These are phyloP conservation scores for Chlorella variabilis DNA, from an alignment of 163 green algal species.

Conservation along the genomic window DNA sequence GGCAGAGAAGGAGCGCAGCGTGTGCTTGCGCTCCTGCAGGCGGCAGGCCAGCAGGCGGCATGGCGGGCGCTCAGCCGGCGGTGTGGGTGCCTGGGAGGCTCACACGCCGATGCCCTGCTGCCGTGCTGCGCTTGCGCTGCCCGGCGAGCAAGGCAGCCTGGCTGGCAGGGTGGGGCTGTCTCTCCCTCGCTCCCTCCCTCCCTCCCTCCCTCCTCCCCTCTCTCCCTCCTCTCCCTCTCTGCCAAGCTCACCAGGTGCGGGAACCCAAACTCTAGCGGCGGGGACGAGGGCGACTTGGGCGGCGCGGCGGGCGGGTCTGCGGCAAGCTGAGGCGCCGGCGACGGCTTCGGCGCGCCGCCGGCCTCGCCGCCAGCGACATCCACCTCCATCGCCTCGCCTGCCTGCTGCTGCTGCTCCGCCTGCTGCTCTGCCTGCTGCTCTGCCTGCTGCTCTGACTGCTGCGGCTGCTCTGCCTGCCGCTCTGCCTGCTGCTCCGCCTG, in stretches of 20 bases:
- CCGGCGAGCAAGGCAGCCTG: too few species aligned
- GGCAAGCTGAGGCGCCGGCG: background rate
- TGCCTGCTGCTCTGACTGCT: too few species aligned
- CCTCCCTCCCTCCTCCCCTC: background rate
- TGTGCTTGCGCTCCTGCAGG: constrained; percentile 57
- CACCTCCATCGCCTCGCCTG: background rate
- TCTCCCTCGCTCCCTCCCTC: too few species aligned
- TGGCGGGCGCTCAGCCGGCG: too few species aligned
- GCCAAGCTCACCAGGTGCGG: constrained; percentile 5
- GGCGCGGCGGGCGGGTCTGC: background rate
- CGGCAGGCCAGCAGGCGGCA: too few species aligned
- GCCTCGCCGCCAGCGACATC: background rate
- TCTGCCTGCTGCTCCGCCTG: background rate
- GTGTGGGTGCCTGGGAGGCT: too few species aligned
- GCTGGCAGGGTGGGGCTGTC: too few species aligned
- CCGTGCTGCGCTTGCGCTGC: too few species aligned
- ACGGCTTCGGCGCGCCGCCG: background rate
- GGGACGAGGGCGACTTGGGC: too few species aligned
- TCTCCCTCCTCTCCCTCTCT: background rate
- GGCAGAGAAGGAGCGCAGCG: constrained; percentile 74
- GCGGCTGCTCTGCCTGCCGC: background rate
- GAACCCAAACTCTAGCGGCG: constrained; percentile 56
- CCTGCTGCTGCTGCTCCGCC: background rate
- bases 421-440: too few species aligned
- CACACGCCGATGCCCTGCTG: too few species aligned